phyloP scores from a whole-genome alignment of 2,329 filamentous ascomycete genomes.

The Arthrobotrys entomopaga region DNA sequence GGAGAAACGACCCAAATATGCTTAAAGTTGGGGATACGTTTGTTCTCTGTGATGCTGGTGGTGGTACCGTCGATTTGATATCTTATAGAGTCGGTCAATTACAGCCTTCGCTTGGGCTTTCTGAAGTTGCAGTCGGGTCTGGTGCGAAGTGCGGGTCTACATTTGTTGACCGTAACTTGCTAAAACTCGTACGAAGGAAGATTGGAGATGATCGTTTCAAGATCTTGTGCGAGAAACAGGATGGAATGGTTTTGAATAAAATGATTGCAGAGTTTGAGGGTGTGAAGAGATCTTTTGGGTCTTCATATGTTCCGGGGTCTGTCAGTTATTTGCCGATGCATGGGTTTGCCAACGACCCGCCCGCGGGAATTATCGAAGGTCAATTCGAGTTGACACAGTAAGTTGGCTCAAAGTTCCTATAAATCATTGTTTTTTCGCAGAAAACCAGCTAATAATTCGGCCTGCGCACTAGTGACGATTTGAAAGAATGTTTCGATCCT shows the following conservation, averaged over 20 bases:
- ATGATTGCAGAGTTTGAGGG: conserved; percentile 44
- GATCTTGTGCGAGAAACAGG: conserved; percentile 24
- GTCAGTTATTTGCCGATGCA: conserved; percentile 37
- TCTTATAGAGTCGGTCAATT: conserved; percentile 86
- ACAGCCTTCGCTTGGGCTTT: conserved; percentile 43
- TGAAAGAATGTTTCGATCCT: conserved; percentile 79
- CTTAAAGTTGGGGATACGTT: conserved; percentile 66
- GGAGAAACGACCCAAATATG: conserved; percentile 41
- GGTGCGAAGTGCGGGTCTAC: conserved; percentile 49
- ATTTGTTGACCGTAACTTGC: conserved; percentile 43
- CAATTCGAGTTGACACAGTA: conserved; percentile 49
- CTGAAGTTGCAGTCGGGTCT: conserved; percentile 48
- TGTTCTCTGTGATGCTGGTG: conserved; percentile 71
- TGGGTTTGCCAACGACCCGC: conserved; percentile 41
- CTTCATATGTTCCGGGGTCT: conserved; percentile 30
- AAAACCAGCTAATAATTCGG: not conserved
- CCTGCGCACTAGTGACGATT: conserved; percentile 66
- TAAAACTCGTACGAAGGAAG: conserved; percentile 36
- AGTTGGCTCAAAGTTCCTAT: conserved; percentile 5
- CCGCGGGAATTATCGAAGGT: conserved; percentile 47
- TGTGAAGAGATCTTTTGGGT: conserved; percentile 44
- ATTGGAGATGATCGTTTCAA: conserved; percentile 41
- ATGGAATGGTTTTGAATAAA: conserved; percentile 47
- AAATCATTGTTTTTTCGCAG: not conserved
- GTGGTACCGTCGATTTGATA: conserved; percentile 81